These are phyloP conservation scores for Parietichytrium sp. DNA, from an alignment of 108 stramenopile genomes.

Conservation along the genomic window DNA sequence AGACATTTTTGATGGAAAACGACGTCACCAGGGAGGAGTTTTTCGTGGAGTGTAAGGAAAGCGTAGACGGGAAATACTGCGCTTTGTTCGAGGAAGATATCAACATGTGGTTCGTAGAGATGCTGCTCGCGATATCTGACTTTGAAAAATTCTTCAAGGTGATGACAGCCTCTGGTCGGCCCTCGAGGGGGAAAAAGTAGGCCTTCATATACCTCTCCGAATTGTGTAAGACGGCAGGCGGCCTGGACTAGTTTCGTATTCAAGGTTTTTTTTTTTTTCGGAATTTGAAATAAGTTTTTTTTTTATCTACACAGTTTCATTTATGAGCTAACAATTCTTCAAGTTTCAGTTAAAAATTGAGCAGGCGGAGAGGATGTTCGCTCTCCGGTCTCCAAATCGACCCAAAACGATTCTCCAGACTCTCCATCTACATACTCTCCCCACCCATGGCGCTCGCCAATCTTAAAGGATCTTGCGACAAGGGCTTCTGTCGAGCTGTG, in stretches of 20 bases:
- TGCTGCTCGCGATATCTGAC: neutral
- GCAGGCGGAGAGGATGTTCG: neutral
- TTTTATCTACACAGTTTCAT: neutral
- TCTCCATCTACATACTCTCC: constrained; percentile 19
- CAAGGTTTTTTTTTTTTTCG: neutral
- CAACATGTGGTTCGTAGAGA: constrained; percentile 5
- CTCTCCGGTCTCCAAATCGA: neutral
- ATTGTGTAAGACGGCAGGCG: no score
- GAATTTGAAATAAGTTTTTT: neutral
- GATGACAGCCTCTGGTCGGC: no score
- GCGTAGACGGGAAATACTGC: neutral
- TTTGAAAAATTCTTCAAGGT: no score
- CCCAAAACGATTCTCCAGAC: constrained; percentile 11
- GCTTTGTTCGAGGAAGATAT: constrained; percentile 25
- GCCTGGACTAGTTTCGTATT: no score
- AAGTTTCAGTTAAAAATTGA: neutral
- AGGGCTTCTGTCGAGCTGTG: neutral
- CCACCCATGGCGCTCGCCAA: neutral
- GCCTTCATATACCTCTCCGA: no score
- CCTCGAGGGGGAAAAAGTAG: no score
- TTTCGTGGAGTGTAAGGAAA: neutral
- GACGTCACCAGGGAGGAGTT: neutral
- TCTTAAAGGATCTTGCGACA: neutral
- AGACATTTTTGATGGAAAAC: neutral
- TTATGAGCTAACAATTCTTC: neutral